phyloP scores from a whole-genome alignment of 23 red algal species.

The Gracilaria vermiculophylla region DNA sequence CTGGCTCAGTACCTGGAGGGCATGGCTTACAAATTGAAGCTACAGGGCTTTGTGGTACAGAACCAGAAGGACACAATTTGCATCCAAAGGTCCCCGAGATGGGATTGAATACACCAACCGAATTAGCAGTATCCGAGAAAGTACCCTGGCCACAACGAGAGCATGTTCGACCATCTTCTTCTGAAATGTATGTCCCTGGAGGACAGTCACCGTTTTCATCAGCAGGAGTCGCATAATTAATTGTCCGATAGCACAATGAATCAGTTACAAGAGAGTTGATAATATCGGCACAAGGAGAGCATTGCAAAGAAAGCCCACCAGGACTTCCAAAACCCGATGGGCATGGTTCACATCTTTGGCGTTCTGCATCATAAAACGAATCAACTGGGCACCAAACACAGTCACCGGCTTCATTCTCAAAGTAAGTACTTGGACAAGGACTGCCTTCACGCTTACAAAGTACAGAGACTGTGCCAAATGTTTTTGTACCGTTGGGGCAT shows the following conservation, averaged over 20 bases:
- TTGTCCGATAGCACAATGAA: not conserved
- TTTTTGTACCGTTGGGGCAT: not conserved
- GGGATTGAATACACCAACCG: not conserved
- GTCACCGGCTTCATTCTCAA: not conserved
- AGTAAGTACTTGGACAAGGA: not conserved
- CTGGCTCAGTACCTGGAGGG: not conserved
- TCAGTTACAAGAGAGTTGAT: not conserved
- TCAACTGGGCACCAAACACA: conserved; percentile 1
- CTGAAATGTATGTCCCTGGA: not conserved
- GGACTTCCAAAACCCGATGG: not conserved
- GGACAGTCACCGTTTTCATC: not conserved
- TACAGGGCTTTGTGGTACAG: not conserved
- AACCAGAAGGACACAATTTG: not conserved
- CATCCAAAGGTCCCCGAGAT: not conserved
- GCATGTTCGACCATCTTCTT: not conserved
- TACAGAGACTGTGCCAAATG: not conserved
- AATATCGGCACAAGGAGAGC: not conserved
- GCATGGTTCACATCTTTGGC: not conserved
- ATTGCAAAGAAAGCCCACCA: not conserved
- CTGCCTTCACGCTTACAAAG: conserved; percentile 1
- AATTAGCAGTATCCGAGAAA: not conserved
- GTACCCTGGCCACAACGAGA: not conserved
- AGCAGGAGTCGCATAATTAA: not conserved
- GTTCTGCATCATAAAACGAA: not conserved
- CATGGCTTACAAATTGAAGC: not conserved